A percentile compares a stretch with the other conserved stretches of the same genome.
Conservation (phyloP, 176 grass and related monocot species). For the Carex kokanica region DNA sequence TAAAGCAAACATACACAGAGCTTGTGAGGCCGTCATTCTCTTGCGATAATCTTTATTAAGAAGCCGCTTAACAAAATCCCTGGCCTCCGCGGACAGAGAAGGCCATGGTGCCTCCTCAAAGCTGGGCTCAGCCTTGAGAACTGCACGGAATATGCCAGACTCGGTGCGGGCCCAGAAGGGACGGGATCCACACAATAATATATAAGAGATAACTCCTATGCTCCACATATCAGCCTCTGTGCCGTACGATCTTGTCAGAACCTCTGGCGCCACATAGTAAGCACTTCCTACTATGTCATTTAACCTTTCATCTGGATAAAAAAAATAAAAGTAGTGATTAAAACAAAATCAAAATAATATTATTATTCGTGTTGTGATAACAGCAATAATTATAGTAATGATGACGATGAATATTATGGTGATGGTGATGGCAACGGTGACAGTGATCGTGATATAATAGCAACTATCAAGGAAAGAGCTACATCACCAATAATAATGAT, state of each 20-base stretch:
- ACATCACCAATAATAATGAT: not conserved
- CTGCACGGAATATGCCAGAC: slow-evolving; percentile 80
- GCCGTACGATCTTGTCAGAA: slow-evolving; percentile 76
- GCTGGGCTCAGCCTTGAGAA: slow-evolving; percentile 76
- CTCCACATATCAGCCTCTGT: slow-evolving; percentile 99
- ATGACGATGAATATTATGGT: not conserved
- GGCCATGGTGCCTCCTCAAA: slow-evolving; percentile 94
- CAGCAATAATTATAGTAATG: not conserved
- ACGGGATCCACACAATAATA: slow-evolving; percentile 85
- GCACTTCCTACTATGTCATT: slow-evolving; percentile 97
- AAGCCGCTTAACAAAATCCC: slow-evolving; percentile 73
- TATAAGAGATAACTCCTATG: slow-evolving; percentile 89
- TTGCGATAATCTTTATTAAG: slow-evolving; percentile 95
- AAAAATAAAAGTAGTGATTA: slow-evolving; percentile 19
- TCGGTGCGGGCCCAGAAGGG: slow-evolving; percentile 90
- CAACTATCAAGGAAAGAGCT: not conserved
- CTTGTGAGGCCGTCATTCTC: slow-evolving; percentile 87
- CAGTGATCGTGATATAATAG: not conserved
- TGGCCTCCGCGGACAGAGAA: slow-evolving; percentile 53
- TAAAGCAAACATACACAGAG: slow-evolving; percentile 56
- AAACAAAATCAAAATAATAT: not conserved
- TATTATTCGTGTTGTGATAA: not conserved
- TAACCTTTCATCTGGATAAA: slow-evolving; percentile 73
- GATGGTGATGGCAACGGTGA: not conserved
- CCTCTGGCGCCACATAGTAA: slow-evolving; percentile 96